Evolutionary conservation across 2,329 filamentous ascomycete genomes (phyloP), one percentile per base, ranked within the genome.

Genomic region (Cytospora piceicola): DNA sequence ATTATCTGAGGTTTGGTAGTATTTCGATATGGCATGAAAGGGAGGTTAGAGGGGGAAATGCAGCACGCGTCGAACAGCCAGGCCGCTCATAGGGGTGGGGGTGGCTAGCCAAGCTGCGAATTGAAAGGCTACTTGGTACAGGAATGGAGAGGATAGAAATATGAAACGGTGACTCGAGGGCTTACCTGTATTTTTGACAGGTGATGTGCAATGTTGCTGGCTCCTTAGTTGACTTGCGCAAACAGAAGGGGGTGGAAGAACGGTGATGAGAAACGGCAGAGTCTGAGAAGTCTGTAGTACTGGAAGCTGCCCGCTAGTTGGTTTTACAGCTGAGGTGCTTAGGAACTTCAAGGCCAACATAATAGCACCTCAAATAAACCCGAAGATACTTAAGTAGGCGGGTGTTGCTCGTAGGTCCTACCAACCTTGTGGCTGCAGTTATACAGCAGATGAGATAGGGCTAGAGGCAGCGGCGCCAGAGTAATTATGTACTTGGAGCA

Each of bases 81-180:
- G 2, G 42, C 20, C 5, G 27, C 3, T 5, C 27, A 5, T 3
- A 5, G 27, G 27, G 27, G 27, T 3, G 49, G 11, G 11, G 4
- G 34, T 15, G 12, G 4, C 34, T 27, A 22, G 27, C 14, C 27
- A 6, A 4, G 14, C 17, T 11, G 22, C 22, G 6, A 32, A 46
- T 20, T 1, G 9, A 24, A 15, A 3, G 8, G 15, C 7, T 1
- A n/a, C 2, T 29, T 1, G 12, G 1, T 15, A 14, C 4, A 11
- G 51, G 51, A 27, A 20, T 24, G 24, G 15, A 30, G 32, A 34
- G 32, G 11, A 34, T 34, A 34, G 32, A 34, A 34, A 34, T 6
- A 8, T 8, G 32, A 34, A 8, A 42, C 6, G 39, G 17, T 42
- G 39, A n/a, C 20, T n/a, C 15, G 20, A 42, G 4, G 15, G 6